These are phyloP conservation scores for Canna indica DNA, from an alignment of 176 grass and related monocot genomes.

Conservation along the genomic window DNA sequence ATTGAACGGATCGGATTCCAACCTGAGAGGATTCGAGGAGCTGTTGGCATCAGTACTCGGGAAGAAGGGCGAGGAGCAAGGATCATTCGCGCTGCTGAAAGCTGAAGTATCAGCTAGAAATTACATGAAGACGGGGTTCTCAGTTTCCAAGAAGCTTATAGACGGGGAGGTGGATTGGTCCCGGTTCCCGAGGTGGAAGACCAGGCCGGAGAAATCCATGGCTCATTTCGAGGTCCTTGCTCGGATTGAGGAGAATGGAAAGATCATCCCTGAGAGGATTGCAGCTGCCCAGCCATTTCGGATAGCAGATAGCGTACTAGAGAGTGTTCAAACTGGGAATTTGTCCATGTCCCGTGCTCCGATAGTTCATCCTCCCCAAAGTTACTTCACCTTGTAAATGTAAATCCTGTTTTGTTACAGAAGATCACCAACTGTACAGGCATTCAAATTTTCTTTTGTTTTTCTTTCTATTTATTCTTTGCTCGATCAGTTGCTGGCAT, in stretches of 20 bases:
- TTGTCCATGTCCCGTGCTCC: conserved; percentile 39
- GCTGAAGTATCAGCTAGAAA: conserved; percentile 54
- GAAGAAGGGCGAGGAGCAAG: conserved; percentile 41
- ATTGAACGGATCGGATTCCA: conserved; percentile 56
- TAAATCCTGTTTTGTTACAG: background rate
- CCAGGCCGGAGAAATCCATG: conserved; percentile 50
- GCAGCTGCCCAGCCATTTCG: conserved; percentile 41
- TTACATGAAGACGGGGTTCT: conserved; percentile 75
- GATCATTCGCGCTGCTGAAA: conserved; percentile 58
- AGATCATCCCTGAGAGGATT: conserved; percentile 63
- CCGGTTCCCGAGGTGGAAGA: conserved; percentile 47
- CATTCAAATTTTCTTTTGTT: background rate
- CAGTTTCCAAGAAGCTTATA: conserved; percentile 38
- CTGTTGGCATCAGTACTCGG: conserved; percentile 57
- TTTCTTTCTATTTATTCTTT: background rate
- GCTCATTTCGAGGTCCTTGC: conserved; percentile 76
- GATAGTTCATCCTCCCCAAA: conserved; percentile 27
- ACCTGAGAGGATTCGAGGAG: conserved; percentile 62
- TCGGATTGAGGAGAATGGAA: conserved; percentile 50
- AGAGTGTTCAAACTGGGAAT: conserved; percentile 43
- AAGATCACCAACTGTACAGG: background rate
- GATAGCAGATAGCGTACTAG: conserved; percentile 10
- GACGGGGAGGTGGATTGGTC: conserved; percentile 55
- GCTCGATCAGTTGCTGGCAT: background rate
- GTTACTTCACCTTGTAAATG: conserved; percentile 68